Evolutionary conservation across 2,329 filamentous ascomycete genomes (phyloP).

Genomic region (Colletotrichum kahawae): DNA sequence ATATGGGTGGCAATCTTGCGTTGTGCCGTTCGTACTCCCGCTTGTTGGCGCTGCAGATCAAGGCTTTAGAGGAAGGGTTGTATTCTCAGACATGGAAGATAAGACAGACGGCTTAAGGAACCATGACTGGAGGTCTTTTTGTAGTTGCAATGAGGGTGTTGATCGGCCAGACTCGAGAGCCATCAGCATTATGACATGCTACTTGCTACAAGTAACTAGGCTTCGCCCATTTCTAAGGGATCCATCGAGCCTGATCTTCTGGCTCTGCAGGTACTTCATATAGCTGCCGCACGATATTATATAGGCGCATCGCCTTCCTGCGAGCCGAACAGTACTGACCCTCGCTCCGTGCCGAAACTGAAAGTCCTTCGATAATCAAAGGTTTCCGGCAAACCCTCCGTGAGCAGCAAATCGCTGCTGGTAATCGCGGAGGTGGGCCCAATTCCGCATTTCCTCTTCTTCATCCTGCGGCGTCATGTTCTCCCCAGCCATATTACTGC

Average conservation of each 20-base stretch:
- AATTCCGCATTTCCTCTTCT: conserved; percentile 76
- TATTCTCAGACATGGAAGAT: conserved; percentile 31
- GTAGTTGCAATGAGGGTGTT: background rate
- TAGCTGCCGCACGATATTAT: background rate
- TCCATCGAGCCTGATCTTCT: background rate
- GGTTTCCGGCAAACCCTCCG: conserved; percentile 54
- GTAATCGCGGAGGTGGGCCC: conserved; percentile 81
- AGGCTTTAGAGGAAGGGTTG: conserved; percentile 45
- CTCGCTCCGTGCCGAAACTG: background rate
- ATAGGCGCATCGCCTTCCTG: background rate
- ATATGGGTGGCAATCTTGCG: conserved; percentile 68
- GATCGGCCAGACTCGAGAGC: background rate
- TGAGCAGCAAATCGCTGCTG: conserved; percentile 74
- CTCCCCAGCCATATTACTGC: conserved; percentile 27
- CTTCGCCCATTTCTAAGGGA: background rate
- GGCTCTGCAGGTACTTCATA: background rate
- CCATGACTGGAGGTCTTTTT: background rate
- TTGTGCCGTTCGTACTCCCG: conserved; percentile 66
- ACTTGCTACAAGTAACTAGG: background rate
- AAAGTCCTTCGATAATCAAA: background rate
- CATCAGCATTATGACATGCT: background rate
- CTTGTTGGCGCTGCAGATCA: conserved; percentile 57
- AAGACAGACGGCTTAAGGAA: background rate
- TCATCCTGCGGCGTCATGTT: conserved; percentile 65
- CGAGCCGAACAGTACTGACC: background rate